phyloP scores from a whole-genome alignment of 164 flowering plant genomes.

The Litsea cubeba region DNA sequence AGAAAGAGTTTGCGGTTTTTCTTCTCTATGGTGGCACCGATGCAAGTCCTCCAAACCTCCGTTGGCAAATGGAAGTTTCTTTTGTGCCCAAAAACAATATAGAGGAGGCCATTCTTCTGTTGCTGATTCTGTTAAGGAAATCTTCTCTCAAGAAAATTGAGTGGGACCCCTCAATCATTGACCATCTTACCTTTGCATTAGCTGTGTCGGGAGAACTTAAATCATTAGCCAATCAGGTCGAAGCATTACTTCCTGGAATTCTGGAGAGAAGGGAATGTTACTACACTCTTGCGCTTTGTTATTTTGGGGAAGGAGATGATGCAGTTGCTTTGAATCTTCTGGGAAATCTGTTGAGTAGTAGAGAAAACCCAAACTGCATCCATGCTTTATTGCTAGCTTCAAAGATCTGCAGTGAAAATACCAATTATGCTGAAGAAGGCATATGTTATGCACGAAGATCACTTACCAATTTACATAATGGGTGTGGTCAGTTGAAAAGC shows the following conservation, averaged over 20 bases:
- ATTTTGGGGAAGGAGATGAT: conserved; percentile 66
- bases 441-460: conserved; percentile 38
- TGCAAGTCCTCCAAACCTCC: conserved; percentile 78
- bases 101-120: conserved; percentile 81
- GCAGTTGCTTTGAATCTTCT: conserved; percentile 60
- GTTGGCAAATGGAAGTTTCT: conserved; percentile 69
- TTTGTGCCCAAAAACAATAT: conserved; percentile 80
- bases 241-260: conserved; percentile 60
- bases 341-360: conserved; percentile 42
- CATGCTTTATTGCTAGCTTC: conserved; percentile 66
- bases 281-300: conserved; percentile 67
- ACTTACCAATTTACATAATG: conserved; percentile 26
- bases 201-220: conserved; percentile 55
- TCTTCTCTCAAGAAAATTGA: conserved; percentile 33
- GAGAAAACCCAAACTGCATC: conserved; percentile 39
- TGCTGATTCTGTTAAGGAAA: conserved; percentile 60
- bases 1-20: conserved; percentile 78
- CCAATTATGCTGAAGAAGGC: conserved; percentile 54
- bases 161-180: conserved; percentile 82
- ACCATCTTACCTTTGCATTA: conserved; percentile 80
- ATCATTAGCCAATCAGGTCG: conserved; percentile 57
- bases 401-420: conserved; percentile 58
- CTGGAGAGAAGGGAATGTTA: conserved; percentile 48
- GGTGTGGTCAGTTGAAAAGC: conserved; percentile 42
- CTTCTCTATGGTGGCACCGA: conserved; percentile 83